Evolutionary conservation across 345 rosid species (phyloP), one percentile per base, ranked within the genome.

Genomic region (Lenwebbia sp.): DNA sequence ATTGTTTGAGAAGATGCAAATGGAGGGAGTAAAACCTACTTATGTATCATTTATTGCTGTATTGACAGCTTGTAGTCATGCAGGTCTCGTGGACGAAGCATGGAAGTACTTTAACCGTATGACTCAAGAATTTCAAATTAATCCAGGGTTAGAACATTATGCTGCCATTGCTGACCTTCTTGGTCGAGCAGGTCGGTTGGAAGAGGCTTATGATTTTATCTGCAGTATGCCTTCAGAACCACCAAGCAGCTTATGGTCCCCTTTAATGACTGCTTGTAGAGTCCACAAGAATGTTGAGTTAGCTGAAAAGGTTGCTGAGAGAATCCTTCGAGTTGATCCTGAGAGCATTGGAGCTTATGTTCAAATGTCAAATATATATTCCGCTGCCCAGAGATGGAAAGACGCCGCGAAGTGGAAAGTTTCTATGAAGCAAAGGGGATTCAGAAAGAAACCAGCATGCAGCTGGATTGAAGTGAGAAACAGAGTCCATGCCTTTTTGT

Each of bases 91-190:
- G 13, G 92, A 93, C 55, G 92, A 91, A 89, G 98, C 92, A 37
- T 90, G 96, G 94, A 88, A 82, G 5, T 91, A 92, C 89, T 95
- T 95, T 86, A 89, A 90, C 83, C 52, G 87, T 86, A 96, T 96
- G 98, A 89, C 88, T 49, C 87, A 84, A 88, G 85, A 91, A 53
- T 93, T 92, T 25, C 92, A 95, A 50, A 91, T 95, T 86, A 82
- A 84, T 81, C 98, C 94, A 3, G 94, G 91, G 83, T 83, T 96
- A 75, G 99, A 96, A 90, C 98, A 96, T 90, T 92, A 93, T 83
- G 98, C 99, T 87, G 96, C 96, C 28, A 85, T 96, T 87, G 95
- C 94, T 3, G 99, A 96, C 88, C 94, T 94, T 90, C 94, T 95
- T 84, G 94, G 98, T 54, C 98, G 98, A 60, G 96, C 98, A 84